Evolutionary conservation across 306 rosid genomes (phyloP), one percentile per base, ranked within the genome.

Genomic region (Ziziphus jujuba): DNA sequence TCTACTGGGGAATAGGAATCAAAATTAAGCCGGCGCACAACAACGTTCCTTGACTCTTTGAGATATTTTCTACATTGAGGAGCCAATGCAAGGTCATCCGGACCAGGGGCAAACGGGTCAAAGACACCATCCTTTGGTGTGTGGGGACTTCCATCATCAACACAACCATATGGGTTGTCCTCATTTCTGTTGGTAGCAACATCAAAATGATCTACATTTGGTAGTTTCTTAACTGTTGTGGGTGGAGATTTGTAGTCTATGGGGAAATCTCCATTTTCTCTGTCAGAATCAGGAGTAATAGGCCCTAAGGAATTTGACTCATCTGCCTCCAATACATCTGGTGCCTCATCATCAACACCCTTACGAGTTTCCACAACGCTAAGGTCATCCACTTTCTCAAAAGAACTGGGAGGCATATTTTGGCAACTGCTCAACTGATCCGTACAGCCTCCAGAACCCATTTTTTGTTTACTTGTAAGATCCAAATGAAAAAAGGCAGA

Each of bases 41-140:
- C 80, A 23, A 60, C 31, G 66, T 72, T 72, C 66, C 76, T 63
- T 15, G 55, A 75, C 40, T 78, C 70, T 3, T 74, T 69, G 45
- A 47, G 62, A 80, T 55, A 65, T 58, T 87, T 91, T 52, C 71
- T 81, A 40, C 83, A 69, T 21, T 21, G 69, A 6, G 96, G 91
- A 10, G 91, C 86, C 47, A 73, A 38, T 3, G 65, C 81, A 64
- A 80, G n/a, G 63, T 75, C 63, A 25, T 83, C 87, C 3, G 84
- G 85, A 38, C 84, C 87, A 14, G 85, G 91, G 58, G 87, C 89
- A 77, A 92, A 92, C 11, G 98, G 82, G 67, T 92, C 88, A 5
- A 89, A 89, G 53, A 89, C 83, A 24, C 77, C 87, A 31, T 81
- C 87, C 53, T 75, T 78, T 0, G 95, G 95, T 3, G 98, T 92